A percentile compares a stretch with the other conserved stretches of the same genome.
phyloP scores from a whole-genome alignment of 2,329 filamentous ascomycete species.

The Cladophialophora exuberans region DNA sequence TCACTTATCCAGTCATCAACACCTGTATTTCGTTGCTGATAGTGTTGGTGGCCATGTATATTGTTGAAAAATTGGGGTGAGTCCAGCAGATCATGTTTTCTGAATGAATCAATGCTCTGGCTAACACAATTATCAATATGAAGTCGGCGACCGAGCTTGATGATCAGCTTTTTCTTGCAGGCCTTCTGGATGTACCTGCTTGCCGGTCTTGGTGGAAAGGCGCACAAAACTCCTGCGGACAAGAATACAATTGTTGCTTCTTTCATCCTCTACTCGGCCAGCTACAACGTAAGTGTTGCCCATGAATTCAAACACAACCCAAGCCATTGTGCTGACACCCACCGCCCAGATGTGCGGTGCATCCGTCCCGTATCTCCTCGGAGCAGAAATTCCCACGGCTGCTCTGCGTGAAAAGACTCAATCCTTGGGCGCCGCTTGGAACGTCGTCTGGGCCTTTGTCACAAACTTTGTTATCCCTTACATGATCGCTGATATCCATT shows the following conservation, averaged over 20 bases:
- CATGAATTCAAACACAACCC: not conserved
- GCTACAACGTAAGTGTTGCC: not conserved
- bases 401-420: not conserved
- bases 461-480: not conserved
- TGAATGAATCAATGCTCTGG: not conserved
- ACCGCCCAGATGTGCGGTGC: not conserved
- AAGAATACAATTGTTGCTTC: not conserved
- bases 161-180: not conserved
- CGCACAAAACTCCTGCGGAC: not conserved
- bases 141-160: not conserved
- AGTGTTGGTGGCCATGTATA: not conserved
- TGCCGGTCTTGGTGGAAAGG: not conserved
- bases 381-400: not conserved
- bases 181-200: not conserved
- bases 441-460: not conserved
- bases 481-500: not conserved
- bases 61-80: not conserved
- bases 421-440: not conserved
- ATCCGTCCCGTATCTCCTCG: not conserved
- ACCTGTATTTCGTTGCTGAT: not conserved
- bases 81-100: not conserved
- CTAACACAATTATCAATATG: not conserved
- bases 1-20: not conserved
- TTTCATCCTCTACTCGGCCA: not conserved
- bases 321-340: not conserved